Conservation (phyloP, 202 grass and related monocot species). For the Elaeis oleifera region DNA sequence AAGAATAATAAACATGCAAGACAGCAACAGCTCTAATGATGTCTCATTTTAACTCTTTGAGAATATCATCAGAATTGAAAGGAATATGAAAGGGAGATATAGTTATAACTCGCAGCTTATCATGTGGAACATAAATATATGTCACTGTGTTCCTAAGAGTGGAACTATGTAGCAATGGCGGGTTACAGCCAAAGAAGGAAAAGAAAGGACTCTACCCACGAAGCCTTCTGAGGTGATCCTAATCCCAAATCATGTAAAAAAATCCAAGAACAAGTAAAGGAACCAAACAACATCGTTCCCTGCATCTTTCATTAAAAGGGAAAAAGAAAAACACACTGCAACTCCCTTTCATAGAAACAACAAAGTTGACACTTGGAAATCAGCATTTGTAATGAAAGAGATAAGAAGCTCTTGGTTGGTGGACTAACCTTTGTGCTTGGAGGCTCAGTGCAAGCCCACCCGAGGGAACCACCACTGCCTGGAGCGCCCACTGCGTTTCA, state of each 20-base stretch:
- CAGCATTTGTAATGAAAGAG: not conserved
- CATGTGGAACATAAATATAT: too few relatives aligned
- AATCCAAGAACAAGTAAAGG: not conserved
- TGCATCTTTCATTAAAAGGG: too few relatives aligned
- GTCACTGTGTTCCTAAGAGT: too few relatives aligned
- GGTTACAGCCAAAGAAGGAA: not conserved
- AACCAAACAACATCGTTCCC: not conserved
- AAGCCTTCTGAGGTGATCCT: not conserved
- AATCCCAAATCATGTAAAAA: not conserved
- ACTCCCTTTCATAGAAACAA: slow-evolving; percentile 5
- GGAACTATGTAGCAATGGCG: not conserved
- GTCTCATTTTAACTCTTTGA: too few relatives aligned
- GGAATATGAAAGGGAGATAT: too few relatives aligned
- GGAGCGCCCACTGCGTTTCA: slow-evolving; percentile 47
- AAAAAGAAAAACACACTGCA: too few relatives aligned
- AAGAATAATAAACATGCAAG: too few relatives aligned
- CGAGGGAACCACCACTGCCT: slow-evolving; percentile 48
- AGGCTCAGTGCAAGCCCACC: slow-evolving; percentile 42
- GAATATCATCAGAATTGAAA: too few relatives aligned
- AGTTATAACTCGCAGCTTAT: too few relatives aligned
- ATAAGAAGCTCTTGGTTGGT: not conserved
- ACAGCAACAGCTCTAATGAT: too few relatives aligned
- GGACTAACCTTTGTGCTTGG: slow-evolving; percentile 36
- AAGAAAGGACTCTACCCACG: not conserved
- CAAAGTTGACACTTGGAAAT: not conserved